phyloP scores from a whole-genome alignment of 2,329 filamentous ascomycete species.

The Phymatotrichopsis omnivora region DNA sequence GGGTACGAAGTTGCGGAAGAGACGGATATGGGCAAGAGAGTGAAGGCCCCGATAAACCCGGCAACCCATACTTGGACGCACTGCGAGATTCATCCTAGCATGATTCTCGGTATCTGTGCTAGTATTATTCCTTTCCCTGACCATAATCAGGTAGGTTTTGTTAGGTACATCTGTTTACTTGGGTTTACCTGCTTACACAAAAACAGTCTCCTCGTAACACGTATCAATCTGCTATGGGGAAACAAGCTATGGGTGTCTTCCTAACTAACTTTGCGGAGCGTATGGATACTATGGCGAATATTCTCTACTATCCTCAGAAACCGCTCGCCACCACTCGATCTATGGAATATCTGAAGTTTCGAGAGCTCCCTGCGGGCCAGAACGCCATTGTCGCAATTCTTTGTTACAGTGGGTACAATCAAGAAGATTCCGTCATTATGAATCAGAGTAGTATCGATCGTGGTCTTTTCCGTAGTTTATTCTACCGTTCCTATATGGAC shows the following conservation, averaged over 20 bases:
- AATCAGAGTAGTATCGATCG: constrained; percentile 99
- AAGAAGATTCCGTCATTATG: constrained; percentile 99
- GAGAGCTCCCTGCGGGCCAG: constrained; percentile 90
- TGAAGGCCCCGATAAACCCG: constrained; percentile 79
- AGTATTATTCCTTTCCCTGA: constrained; percentile 99
- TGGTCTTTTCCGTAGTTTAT: constrained; percentile 91
- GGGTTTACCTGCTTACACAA: constrained; percentile 33
- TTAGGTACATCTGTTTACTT: background rate
- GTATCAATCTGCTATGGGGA: constrained; percentile 99
- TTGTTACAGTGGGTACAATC: constrained; percentile 97
- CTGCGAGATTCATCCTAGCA: constrained; percentile 97
- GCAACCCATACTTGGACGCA: constrained; percentile 82
- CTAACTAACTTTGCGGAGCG: constrained; percentile 92
- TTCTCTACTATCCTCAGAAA: constrained; percentile 97
- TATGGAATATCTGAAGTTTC: constrained; percentile 98
- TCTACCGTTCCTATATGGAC: constrained; percentile 95
- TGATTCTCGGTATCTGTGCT: constrained; percentile 96
- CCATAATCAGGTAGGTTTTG: constrained; percentile 67
- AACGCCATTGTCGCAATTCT: constrained; percentile 98
- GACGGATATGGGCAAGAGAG: constrained; percentile 67
- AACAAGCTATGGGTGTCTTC: constrained; percentile 99
- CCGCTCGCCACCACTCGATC: constrained; percentile 89
- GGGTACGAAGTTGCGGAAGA: constrained; percentile 56
- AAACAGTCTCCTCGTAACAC: constrained; percentile 87
- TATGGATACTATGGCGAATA: constrained; percentile 99